phyloP scores from a whole-genome alignment of 192 early-diverging fungal species.

The Coemansia biformis region DNA sequence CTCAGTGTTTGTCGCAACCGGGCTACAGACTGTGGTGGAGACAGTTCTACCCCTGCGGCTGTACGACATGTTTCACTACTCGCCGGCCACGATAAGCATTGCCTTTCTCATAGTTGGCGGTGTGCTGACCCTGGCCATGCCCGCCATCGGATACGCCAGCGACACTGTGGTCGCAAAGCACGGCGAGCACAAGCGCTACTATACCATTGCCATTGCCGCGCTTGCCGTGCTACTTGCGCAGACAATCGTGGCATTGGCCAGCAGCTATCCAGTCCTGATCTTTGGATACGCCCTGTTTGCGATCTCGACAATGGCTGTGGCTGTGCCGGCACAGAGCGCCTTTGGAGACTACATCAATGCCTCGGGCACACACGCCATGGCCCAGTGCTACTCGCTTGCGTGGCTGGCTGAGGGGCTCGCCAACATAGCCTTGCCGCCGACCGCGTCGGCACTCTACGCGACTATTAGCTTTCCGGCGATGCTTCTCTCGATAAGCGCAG shows the following conservation, averaged over 20 bases:
- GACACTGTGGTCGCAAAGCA: constrained; percentile 19
- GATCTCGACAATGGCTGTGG: constrained; percentile 31
- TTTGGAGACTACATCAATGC: constrained; percentile 49
- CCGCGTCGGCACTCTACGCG: constrained; percentile 27
- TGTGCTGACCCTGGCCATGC: constrained; percentile 41
- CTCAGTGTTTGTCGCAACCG: constrained; percentile 42
- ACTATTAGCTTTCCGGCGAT: constrained; percentile 22
- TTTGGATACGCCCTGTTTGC: constrained; percentile 45
- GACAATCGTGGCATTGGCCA: constrained; percentile 19
- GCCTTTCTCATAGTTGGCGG: constrained; percentile 43
- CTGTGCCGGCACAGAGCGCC: constrained; percentile 47
- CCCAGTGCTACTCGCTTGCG: constrained; percentile 44
- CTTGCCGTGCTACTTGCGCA: constrained; percentile 24
- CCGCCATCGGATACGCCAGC: constrained; percentile 27
- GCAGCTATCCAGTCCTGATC: constrained; percentile 28
- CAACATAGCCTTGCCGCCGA: constrained; percentile 36
- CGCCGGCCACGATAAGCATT: constrained; percentile 35
- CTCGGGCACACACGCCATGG: constrained; percentile 34
- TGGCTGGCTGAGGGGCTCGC: constrained; percentile 47
- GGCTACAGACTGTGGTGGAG: constrained; percentile 45
- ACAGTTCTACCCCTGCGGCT: constrained; percentile 38
- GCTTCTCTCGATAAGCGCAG: constrained; percentile 35
- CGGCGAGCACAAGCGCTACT: constrained; percentile 47
- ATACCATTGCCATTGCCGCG: constrained; percentile 22
- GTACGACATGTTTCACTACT: constrained; percentile 37